Base-by-base conservation (phyloP, 192 early-diverging fungal species). In the Entophlyctis luteolus region DNA sequence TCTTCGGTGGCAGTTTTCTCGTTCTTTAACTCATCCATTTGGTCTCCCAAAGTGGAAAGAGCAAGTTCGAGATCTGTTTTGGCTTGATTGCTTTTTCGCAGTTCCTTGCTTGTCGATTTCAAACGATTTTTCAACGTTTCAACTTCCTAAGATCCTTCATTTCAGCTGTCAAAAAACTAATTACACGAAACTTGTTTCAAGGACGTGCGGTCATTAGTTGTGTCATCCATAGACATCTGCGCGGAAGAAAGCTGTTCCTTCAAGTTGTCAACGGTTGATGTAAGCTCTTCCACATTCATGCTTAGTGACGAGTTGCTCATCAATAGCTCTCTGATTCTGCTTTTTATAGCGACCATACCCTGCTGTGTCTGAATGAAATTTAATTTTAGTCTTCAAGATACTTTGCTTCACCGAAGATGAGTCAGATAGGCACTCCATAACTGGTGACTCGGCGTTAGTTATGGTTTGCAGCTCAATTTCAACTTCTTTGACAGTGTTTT, bases 311-410 rank as follows among this genome's bases (percentile, higher is more conserved):
- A 14, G 5, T 60, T 60, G 20, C 38, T 32, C 20, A 20, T 22
- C 8, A 60, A 8, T 8, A 60, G 38, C 18, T 60, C 58, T 20
- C 10, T 6, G 14, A 60, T 60, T 38, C 58, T 14, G 18, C 25
- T n/a, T 60, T 60, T 60, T 1, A 60, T 31, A 36, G 58, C 58
- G 10, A 45, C 58, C 10, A 60, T 45, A 28, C 58, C 58, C 29
- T 60, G 39, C 20, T 27, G 58, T 39, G 39, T 60, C 58, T 60
- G 38, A 45, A 45, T 20, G 42, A 45, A 45, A 45, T 45, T 20
- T 16, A 16, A n/a, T 12, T 12, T 45, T 12, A 45, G 20, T 20
- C 20, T 20, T 16, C 14, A 12, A 45, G 42, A 45, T 45, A n/a
- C n/a, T n/a, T n/a, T n/a, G n/a, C n/a, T n/a, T n/a, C n/a, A n/a